These are phyloP conservation scores for Terfezia boudieri DNA, from an alignment of 495 filamentous ascomycete species.

Conservation along the genomic window DNA sequence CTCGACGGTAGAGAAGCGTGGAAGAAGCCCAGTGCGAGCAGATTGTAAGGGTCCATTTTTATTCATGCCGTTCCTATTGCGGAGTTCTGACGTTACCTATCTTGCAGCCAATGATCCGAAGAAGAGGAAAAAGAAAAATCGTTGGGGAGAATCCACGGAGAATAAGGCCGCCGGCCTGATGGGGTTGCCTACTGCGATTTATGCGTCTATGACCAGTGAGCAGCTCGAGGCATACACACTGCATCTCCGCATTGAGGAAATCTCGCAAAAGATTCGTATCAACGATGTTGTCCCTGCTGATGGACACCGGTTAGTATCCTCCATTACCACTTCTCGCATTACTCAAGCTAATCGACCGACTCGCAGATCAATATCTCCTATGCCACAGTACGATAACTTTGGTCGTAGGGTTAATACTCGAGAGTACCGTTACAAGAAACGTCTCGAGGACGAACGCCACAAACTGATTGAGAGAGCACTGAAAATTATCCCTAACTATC, in stretches of 20 bases:
- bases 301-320: conserved; percentile 13
- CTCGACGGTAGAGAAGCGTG: conserved; percentile 10
- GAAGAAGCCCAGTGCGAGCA: conserved; percentile 14
- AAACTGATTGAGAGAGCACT: conserved; percentile 20
- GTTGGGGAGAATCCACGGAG: conserved; percentile 87
- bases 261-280: conserved; percentile 20
- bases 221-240: conserved; percentile 20
- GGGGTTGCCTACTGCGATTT: conserved; percentile 19
- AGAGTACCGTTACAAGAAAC: conserved; percentile 19
- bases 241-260: conserved; percentile 21
- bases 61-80: background rate
- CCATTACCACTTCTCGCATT: background rate
- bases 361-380: conserved; percentile 18
- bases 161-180: conserved; percentile 75
- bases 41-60: conserved; percentile 5
- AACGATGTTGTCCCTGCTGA: conserved; percentile 19
- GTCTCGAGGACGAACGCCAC: conserved; percentile 21
- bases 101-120: conserved; percentile 4
- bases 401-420: conserved; percentile 20
- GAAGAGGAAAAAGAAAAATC: conserved; percentile 82
- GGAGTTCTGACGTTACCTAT: background rate
- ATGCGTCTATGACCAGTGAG: conserved; percentile 20
- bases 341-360: background rate
- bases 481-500: conserved; percentile 19
- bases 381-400: conserved; percentile 19